Conservation (phyloP, 2,329 filamentous ascomycete species). For the Scleromitrula shiraiana region DNA sequence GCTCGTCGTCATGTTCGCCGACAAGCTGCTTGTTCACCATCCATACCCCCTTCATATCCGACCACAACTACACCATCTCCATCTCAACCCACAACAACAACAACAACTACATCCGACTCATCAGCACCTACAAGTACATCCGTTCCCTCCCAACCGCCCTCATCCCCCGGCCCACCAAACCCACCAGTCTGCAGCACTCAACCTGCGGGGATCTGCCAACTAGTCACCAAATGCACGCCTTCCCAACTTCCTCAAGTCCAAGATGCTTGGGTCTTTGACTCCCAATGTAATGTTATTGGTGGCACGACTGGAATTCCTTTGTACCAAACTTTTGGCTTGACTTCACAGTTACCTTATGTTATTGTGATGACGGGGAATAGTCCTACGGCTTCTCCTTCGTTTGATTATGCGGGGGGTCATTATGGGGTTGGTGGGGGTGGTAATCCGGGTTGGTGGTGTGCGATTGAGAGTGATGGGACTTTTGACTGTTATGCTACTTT, state of each 20-base stretch:
- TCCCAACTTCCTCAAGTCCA: background rate
- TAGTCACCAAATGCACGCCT: background rate
- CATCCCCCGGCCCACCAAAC: conserved; percentile 5
- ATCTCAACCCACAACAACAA: background rate
- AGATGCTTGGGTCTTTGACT: conserved; percentile 7
- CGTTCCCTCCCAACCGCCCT: background rate
- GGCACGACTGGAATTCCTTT: conserved; percentile 5
- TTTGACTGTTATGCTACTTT: conserved; percentile 5
- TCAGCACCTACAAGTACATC: too few relatives aligned
- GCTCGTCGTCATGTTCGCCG: conserved; percentile 1
- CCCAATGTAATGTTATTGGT: conserved; percentile 7
- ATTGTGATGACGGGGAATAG: conserved; percentile 3
- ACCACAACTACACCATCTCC: too few relatives aligned
- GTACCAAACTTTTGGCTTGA: background rate
- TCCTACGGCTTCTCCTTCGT: conserved; percentile 7
- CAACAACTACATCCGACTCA: background rate
- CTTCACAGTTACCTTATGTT: conserved; percentile 5
- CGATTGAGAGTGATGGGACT: conserved; percentile 3
- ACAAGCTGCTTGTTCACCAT: background rate
- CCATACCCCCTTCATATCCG: background rate
- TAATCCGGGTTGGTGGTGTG: conserved; percentile 10
- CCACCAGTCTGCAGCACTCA: conserved; percentile 1
- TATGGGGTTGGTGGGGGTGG: conserved; percentile 9
- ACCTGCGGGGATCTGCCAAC: conserved; percentile 6
- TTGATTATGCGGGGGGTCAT: conserved; percentile 5